phyloP scores from a whole-genome alignment of 768 basidiomycete species.

The Termitomyces sp. region DNA sequence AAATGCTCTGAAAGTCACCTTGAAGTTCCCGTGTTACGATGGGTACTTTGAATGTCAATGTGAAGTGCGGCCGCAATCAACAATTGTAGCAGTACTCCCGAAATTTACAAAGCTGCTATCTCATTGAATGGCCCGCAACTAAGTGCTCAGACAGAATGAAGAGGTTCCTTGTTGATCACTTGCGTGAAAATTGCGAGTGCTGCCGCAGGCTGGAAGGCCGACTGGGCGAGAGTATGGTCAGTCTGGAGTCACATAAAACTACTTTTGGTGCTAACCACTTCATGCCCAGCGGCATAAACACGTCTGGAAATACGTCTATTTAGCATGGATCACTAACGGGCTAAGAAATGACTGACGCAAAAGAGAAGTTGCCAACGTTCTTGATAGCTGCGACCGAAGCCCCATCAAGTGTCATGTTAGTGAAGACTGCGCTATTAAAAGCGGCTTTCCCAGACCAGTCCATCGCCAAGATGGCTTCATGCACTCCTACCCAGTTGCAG shows the following conservation, averaged over 20 bases:
- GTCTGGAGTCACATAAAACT: not conserved
- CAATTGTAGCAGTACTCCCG: too few relatives aligned
- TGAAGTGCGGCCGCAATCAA: too few relatives aligned
- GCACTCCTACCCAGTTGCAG: slow-evolving; percentile 46
- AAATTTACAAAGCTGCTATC: not conserved
- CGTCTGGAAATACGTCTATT: slow-evolving; percentile 25
- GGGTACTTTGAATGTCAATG: too few relatives aligned
- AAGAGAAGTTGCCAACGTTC: slow-evolving; percentile 64
- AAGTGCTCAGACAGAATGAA: slow-evolving; percentile 42
- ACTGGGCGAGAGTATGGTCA: slow-evolving; percentile 26
- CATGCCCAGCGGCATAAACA: slow-evolving; percentile 56
- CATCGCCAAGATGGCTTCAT: slow-evolving; percentile 37
- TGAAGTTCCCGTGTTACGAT: too few relatives aligned
- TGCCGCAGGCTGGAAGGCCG: slow-evolving; percentile 59
- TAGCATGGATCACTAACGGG: not conserved
- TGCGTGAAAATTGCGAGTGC: slow-evolving; percentile 59
- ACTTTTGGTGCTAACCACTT: slow-evolving; percentile 44
- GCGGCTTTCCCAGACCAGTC: slow-evolving; percentile 40
- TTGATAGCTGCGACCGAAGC: slow-evolving; percentile 52
- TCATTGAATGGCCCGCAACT: too few relatives aligned
- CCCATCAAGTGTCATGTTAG: slow-evolving; percentile 55
- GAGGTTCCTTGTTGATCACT: slow-evolving; percentile 42
- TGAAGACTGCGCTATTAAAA: slow-evolving; percentile 34
- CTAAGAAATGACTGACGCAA: slow-evolving; percentile 44
- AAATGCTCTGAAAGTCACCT: too few relatives aligned